phyloP scores from a whole-genome alignment of 106 monocot species.

The Acorus calamus region DNA sequence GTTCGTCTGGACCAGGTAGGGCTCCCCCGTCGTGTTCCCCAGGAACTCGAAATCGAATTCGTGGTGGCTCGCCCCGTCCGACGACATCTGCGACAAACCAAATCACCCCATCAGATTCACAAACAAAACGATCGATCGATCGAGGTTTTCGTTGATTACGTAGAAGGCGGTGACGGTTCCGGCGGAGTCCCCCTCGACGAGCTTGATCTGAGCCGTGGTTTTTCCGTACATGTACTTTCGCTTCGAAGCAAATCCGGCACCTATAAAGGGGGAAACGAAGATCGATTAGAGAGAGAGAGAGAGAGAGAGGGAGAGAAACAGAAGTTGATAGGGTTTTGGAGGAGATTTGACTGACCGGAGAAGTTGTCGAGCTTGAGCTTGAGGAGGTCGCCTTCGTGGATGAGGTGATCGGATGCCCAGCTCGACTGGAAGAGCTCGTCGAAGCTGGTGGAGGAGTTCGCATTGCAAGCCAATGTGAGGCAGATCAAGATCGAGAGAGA shows the following conservation, averaged over 20 bases:
- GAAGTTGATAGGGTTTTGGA: no score
- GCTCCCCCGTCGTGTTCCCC: slow-evolving; percentile 75
- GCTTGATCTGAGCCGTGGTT: slow-evolving; percentile 50
- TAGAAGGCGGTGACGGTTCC: slow-evolving; percentile 86
- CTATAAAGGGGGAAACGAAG: slow-evolving; percentile 13
- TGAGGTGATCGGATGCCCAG: slow-evolving; percentile 73
- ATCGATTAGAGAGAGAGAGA: neutral
- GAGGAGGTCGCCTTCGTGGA: slow-evolving; percentile 39
- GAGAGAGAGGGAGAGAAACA: neutral
- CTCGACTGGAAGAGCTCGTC: slow-evolving; percentile 59
- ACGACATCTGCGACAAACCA: slow-evolving; percentile 32
- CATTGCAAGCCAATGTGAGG: no score
- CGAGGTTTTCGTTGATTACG: slow-evolving; percentile 12
- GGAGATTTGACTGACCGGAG: slow-evolving; percentile 29
- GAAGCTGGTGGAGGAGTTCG: slow-evolving; percentile 3
- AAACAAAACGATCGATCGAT: neutral
- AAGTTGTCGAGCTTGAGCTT: slow-evolving; percentile 59
- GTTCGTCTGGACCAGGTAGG: slow-evolving; percentile 83
- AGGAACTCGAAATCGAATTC: slow-evolving; percentile 98
- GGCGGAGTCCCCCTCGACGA: slow-evolving; percentile 71
- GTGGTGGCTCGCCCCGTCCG: slow-evolving; percentile 63
- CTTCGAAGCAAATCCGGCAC: slow-evolving; percentile 61
- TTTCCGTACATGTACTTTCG: slow-evolving; percentile 68
- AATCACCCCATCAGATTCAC: neutral
- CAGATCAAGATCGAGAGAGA: no score